Evolutionary conservation across 2,329 filamentous ascomycete species (phyloP).

Genomic region (Venturia carpophila): DNA sequence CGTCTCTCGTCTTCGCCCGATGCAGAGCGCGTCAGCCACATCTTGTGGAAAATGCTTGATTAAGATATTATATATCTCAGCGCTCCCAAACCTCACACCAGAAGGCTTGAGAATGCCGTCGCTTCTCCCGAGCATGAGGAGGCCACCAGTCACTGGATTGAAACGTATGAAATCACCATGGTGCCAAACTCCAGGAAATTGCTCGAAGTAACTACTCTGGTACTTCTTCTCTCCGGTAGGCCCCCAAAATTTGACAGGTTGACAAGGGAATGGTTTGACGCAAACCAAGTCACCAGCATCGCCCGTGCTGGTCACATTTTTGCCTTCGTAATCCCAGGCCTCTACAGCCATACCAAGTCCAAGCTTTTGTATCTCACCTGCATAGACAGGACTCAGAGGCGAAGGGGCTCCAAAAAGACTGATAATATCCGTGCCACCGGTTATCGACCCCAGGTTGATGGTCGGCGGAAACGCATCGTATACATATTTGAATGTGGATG

Average conservation of each 20-base stretch:
- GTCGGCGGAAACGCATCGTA: slow-evolving; percentile 71
- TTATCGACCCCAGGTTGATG: slow-evolving; percentile 89
- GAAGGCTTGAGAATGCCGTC: slow-evolving; percentile 90
- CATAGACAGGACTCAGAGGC: slow-evolving; percentile 41
- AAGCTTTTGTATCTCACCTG: slow-evolving; percentile 43
- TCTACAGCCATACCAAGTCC: slow-evolving; percentile 45
- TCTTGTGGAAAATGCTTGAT: slow-evolving; percentile 71
- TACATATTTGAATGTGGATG: slow-evolving; percentile 85
- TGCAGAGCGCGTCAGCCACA: slow-evolving; percentile 78
- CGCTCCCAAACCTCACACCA: slow-evolving; percentile 84
- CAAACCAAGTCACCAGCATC: slow-evolving; percentile 85
- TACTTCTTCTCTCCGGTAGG: slow-evolving; percentile 67
- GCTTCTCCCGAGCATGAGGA: slow-evolving; percentile 85
- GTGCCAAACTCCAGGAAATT: slow-evolving; percentile 75
- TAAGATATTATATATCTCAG: slow-evolving; percentile 95
- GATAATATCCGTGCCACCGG: slow-evolving; percentile 92
- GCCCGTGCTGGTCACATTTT: slow-evolving; percentile 51
- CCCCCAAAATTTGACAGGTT: slow-evolving; percentile 86
- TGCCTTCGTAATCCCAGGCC: slow-evolving; percentile 46
- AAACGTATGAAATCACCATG: slow-evolving; percentile 84
- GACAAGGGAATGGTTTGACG: slow-evolving; percentile 76
- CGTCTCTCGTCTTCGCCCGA: slow-evolving; percentile 62
- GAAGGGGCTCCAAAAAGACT: slow-evolving; percentile 87
- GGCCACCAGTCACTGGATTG: slow-evolving; percentile 62
- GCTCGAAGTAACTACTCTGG: slow-evolving; percentile 76